Conservation (phyloP, 2,329 filamentous ascomycete genomes). For the Allantophomopsis lycopodina region DNA sequence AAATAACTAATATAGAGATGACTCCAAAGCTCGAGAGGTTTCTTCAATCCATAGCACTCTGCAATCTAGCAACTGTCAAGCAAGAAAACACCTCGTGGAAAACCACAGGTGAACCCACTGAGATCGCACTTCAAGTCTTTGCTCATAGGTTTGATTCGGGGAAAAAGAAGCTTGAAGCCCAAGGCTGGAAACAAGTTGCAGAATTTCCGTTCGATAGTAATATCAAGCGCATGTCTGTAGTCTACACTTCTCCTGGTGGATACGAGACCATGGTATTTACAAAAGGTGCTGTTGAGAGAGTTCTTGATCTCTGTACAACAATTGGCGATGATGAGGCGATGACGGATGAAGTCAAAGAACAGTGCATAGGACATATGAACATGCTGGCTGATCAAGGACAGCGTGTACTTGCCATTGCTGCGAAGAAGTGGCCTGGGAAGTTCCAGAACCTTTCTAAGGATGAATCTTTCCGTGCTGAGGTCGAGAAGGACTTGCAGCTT, state of each 20-base stretch:
- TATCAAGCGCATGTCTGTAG: slow-evolving; percentile 53
- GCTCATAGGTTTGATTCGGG: slow-evolving; percentile 42
- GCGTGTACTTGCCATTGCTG: slow-evolving; percentile 43
- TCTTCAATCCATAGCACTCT: slow-evolving; percentile 38
- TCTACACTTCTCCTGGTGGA: slow-evolving; percentile 27
- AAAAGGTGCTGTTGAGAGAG: slow-evolving; percentile 48
- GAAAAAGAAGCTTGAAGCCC: slow-evolving; percentile 24
- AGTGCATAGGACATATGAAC: slow-evolving; percentile 40
- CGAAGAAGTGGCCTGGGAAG: slow-evolving; percentile 15
- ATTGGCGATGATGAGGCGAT: slow-evolving; percentile 25
- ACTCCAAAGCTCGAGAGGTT: slow-evolving; percentile 32
- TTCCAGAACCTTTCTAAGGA: slow-evolving; percentile 7
- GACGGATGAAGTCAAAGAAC: slow-evolving; percentile 23
- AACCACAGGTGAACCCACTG: slow-evolving; percentile 48
- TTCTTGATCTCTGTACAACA: slow-evolving; percentile 39
- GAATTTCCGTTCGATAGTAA: slow-evolving; percentile 53
- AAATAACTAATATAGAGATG: slow-evolving; percentile 15
- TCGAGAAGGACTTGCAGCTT: slow-evolving; percentile 38
- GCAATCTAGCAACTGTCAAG: slow-evolving; percentile 42
- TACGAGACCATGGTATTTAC: slow-evolving; percentile 32
- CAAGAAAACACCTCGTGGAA: slow-evolving; percentile 28
- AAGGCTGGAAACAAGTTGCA: slow-evolving; percentile 35
- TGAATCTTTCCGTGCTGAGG: slow-evolving; percentile 16
- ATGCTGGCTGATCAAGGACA: slow-evolving; percentile 42
- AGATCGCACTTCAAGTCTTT: slow-evolving; percentile 55